A percentile compares a stretch with the other conserved stretches of the same genome.
These are phyloP conservation scores for Leishmania guyanensis DNA, from an alignment of 208 protist species.

Conservation along the genomic window DNA sequence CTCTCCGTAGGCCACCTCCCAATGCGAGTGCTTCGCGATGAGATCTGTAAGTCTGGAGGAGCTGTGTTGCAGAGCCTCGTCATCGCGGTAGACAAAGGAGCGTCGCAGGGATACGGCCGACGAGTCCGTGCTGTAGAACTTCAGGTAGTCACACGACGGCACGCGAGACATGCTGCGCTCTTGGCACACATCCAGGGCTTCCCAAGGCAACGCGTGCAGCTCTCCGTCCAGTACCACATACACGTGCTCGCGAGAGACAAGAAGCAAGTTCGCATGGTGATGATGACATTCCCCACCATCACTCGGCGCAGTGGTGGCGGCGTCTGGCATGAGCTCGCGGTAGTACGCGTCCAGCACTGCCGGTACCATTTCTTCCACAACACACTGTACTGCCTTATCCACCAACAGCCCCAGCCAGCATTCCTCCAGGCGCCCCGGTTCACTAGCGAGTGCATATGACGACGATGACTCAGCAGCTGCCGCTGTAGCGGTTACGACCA, in stretches of 20 bases:
- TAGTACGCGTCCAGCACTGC: slow-evolving; percentile 24
- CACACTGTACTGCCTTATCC: slow-evolving; percentile 8
- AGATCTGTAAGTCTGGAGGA: slow-evolving; percentile 10
- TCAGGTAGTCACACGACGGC: slow-evolving; percentile 29
- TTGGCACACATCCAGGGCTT: slow-evolving; percentile 53
- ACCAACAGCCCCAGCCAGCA: slow-evolving; percentile 30
- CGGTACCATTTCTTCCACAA: slow-evolving; percentile 18
- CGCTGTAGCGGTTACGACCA: background rate
- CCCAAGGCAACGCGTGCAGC: slow-evolving; percentile 67
- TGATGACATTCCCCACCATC: background rate
- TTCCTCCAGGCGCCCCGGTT: background rate
- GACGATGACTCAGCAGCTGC: background rate
- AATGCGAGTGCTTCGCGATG: slow-evolving; percentile 22
- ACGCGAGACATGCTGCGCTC: slow-evolving; percentile 53
- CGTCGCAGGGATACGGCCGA: slow-evolving; percentile 16
- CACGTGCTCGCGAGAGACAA: slow-evolving; percentile 57
- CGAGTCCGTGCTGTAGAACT: background rate
- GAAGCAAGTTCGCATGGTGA: slow-evolving; percentile 45
- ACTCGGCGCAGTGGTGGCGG: background rate
- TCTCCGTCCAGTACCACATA: slow-evolving; percentile 55
- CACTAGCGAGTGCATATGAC: background rate
- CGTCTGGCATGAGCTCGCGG: background rate
- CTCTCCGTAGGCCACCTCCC: slow-evolving; percentile 32
- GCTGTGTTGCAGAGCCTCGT: slow-evolving; percentile 15
- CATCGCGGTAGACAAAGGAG: slow-evolving; percentile 34